These are phyloP conservation scores for Candida patagonica DNA, from an alignment of 805 yeast genomes.

Conservation along the genomic window DNA sequence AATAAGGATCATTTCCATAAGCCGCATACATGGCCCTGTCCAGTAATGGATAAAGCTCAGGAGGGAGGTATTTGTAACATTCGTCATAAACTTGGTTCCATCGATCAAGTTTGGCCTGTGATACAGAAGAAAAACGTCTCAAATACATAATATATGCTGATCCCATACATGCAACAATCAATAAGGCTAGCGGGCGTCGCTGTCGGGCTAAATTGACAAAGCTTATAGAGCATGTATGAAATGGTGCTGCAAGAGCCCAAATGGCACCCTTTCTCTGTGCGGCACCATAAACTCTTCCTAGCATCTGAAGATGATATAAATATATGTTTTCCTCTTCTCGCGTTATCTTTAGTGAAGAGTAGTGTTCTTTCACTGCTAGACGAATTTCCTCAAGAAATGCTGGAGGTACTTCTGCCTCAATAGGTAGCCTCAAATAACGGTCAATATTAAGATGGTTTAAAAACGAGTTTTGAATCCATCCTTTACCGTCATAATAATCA, in stretches of 20 bases:
- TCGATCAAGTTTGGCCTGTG: background rate
- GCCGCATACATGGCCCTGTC: background rate
- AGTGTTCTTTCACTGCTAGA: background rate
- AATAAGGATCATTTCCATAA: no score
- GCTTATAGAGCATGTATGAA: background rate
- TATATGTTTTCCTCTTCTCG: background rate
- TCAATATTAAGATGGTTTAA: background rate
- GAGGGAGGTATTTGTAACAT: background rate
- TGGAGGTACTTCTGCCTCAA: background rate
- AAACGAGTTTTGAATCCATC: background rate
- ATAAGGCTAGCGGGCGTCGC: background rate
- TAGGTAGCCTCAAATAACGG: background rate
- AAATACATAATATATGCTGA: background rate
- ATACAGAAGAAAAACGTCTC: background rate
- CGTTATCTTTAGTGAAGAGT: background rate
- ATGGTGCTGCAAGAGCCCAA: background rate
- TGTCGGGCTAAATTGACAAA: background rate
- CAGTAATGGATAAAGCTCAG: background rate
- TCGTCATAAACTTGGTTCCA: background rate
- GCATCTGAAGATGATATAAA: background rate
- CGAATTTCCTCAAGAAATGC: background rate
- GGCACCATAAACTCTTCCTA: background rate
- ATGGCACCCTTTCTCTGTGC: background rate
- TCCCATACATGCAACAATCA: background rate
- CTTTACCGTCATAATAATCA: background rate